phyloP scores from a whole-genome alignment of 176 grass and related monocot species.

The Lolium rigidum region DNA sequence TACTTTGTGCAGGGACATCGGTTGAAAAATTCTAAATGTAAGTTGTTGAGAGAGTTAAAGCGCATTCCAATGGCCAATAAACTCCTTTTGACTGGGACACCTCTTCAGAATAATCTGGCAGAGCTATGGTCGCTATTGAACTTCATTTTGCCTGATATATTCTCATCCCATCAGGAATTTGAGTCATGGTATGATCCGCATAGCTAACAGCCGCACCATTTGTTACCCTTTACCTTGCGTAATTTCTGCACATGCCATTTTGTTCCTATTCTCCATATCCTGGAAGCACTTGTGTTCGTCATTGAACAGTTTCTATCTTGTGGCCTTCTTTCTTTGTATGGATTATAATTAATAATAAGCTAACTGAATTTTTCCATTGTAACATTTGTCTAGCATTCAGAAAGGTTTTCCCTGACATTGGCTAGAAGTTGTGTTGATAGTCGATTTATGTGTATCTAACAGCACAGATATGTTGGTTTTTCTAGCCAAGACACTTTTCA shows the following conservation, averaged over 20 bases:
- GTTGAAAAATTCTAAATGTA: slow-evolving; percentile 92
- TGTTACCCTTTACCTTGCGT: neutral
- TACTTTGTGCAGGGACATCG: slow-evolving; percentile 75
- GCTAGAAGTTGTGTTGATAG: neutral
- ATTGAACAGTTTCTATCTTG: neutral
- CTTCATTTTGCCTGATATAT: slow-evolving; percentile 98
- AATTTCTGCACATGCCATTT: neutral
- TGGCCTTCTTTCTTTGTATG: neutral
- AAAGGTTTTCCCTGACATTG: neutral
- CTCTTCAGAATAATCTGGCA: slow-evolving; percentile 94
- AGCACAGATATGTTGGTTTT: neutral
- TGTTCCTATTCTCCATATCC: neutral
- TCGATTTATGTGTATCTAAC: neutral
- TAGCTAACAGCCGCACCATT: neutral
- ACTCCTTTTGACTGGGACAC: slow-evolving; percentile 95
- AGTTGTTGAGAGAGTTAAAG: slow-evolving; percentile 75
- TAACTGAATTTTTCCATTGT: neutral
- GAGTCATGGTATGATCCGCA: slow-evolving; percentile 85
- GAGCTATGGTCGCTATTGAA: slow-evolving; percentile 97
- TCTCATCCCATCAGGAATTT: slow-evolving; percentile 91
- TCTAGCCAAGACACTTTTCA: slow-evolving; percentile 21
- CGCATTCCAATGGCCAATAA: slow-evolving; percentile 94
- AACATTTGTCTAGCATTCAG: neutral
- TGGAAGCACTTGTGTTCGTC: slow-evolving; percentile 24
- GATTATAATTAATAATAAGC: neutral